Base-by-base conservation (phyloP, 768 basidiomycete genomes). In the Mycena haematopus region DNA sequence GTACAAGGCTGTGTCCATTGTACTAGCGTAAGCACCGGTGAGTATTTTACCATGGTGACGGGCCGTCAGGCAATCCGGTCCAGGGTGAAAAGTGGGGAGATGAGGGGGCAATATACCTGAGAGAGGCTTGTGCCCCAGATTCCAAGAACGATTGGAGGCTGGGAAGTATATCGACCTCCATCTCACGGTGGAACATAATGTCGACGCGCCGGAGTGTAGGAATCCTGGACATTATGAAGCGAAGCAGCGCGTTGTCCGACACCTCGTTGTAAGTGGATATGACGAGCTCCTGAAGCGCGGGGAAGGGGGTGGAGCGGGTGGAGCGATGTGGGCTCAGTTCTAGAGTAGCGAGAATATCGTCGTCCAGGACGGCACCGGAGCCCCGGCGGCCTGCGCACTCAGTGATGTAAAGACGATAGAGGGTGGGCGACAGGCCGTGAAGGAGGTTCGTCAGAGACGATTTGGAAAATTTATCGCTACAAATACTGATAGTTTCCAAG, bases 401-500 rank as follows among this genome's bases (percentile, higher is more conserved):
- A 2, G 22, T 29, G 21, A 38, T 58, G 3, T 22, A 7, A 15
- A 63, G 46, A 24, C 25, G 31, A 3, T 29, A n/a, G 2, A 63
- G n/a, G 35, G 51, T 47, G 9, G 51, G 21, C n/a, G 56, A 19
- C 11, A 63, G 46, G n/a, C 45, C n/a, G n/a, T n/a, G 44, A 2
- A 42, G n/a, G 10, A 49, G 11, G 3, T 25, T 47, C 3, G 22
- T 14, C n/a, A 56, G 27, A 31, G 47, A 63, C 29, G 11, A 52
- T 21, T 47, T 13, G 51, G 21, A 21, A 58, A 55, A 31, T 9
- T 4, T 13, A 36, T 5, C 3, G 49, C 22, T 7, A 42, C 58
- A 35, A 10, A 64, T 44, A 22, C 58, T 57, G 22, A 64, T 17
- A 15, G 5, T 50, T 24, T 58, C 57, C 14, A 64, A 33, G 22